Evolutionary conservation across 1,284 basidiomycete species (phyloP), one percentile per base, ranked within the genome.

Genomic region (Heterobasidion occidentale): DNA sequence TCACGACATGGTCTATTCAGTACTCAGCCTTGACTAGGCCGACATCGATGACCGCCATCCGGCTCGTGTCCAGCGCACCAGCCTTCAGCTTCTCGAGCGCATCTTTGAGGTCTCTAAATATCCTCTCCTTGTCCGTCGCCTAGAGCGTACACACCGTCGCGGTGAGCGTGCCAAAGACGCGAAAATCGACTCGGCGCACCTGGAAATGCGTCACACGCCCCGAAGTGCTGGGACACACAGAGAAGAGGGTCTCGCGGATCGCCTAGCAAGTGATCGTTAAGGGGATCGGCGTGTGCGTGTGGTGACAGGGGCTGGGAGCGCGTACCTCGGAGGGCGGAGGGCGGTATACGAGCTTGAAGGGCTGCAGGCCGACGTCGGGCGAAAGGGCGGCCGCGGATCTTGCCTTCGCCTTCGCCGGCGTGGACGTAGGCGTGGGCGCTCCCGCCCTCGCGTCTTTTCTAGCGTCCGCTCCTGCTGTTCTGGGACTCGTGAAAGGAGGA

Each of bases 161-260:
- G 20, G 12, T 36, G 9, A 15, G 35, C 12, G 5, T 27, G 27
- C 27, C 27, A 14, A 0, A 6, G 2, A n/a, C 15, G 46, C 14
- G n/a, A 15, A 35, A 6, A 35, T 12, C 34, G 7, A 14, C 11
- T 2, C 11, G 7, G 36, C 54, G 9, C 36, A 83, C 86, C 74
- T 86, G 82, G 63, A 84, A 82, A 34, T 72, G 71, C 8, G 79
- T 77, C 1, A 88, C 86, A 14, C 81, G 73, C 0, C 80, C 86
- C 0, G 87, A 90, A 0, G 85, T 86, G 60, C 83, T 85, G 0
- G 85, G 83, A 27, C 83, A 74, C 1, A 81, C 80, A 60, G 80
- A 89, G 64, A 90, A 78, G 0, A 88, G 59, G 0, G 86, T 88
- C 64, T 86, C 83, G 11, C 45, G 19, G 17, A 64, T 57, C 14